A percentile compares a stretch with the other conserved stretches of the same genome.
These are phyloP conservation scores for Russula lepida DNA, from an alignment of 768 basidiomycete genomes.

Conservation along the genomic window DNA sequence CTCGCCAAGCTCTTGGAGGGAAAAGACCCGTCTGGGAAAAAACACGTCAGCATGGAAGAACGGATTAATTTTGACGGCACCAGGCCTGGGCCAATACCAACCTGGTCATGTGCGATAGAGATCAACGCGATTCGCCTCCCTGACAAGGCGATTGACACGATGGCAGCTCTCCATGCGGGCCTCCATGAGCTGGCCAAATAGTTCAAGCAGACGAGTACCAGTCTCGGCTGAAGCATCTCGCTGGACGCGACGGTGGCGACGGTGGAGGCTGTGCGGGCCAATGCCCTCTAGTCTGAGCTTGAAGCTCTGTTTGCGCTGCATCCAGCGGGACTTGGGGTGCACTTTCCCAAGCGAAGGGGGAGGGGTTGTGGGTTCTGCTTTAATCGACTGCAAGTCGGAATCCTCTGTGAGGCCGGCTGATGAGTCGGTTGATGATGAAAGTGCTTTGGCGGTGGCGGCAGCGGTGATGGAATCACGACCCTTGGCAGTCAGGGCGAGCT, in stretches of 20 bases:
- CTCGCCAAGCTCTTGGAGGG: neutral
- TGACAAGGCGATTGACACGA: slow-evolving; percentile 50
- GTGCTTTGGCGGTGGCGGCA: slow-evolving; percentile 11
- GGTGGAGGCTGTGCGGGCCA: slow-evolving; percentile 27
- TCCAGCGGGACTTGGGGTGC: slow-evolving; percentile 36
- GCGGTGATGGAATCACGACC: slow-evolving; percentile 23
- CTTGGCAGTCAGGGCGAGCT: slow-evolving; percentile 34
- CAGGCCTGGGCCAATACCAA: neutral
- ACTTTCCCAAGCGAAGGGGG: slow-evolving; percentile 23
- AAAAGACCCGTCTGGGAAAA: neutral
- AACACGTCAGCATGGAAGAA: slow-evolving; percentile 2
- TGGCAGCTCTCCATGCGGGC: slow-evolving; percentile 70
- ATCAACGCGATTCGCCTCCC: slow-evolving; percentile 34
- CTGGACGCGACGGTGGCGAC: slow-evolving; percentile 25
- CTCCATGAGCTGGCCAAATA: slow-evolving; percentile 67
- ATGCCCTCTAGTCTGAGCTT: slow-evolving; percentile 44
- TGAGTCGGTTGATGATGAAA: slow-evolving; percentile 17
- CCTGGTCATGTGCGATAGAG: slow-evolving; percentile 18
- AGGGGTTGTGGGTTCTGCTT: slow-evolving; percentile 27
- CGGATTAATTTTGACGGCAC: neutral
- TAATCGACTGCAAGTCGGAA: slow-evolving; percentile 24
- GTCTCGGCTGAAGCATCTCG: slow-evolving; percentile 27
- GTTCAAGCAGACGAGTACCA: slow-evolving; percentile 48
- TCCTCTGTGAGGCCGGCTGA: slow-evolving; percentile 19
- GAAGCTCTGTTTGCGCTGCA: slow-evolving; percentile 51